Conservation (phyloP, 805 yeast genomes). For the Saturnispora galanensis region DNA sequence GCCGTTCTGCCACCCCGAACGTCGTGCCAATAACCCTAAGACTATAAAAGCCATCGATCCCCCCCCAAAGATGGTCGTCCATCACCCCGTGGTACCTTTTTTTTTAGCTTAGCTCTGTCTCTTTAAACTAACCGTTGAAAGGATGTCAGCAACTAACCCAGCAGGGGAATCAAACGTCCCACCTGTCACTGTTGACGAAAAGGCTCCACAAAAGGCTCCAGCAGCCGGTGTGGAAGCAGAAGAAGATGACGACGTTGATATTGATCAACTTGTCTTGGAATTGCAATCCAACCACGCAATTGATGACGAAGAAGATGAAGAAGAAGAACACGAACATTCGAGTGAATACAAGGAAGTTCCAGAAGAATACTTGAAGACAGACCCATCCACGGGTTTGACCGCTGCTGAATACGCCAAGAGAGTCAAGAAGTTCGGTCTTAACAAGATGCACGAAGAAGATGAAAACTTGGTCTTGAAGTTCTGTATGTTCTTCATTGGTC, state of each 20-base stretch:
- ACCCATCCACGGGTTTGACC: conserved; percentile 65
- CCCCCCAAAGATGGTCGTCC: too few species aligned
- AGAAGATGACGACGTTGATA: conserved; percentile 44
- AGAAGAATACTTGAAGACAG: conserved; percentile 76
- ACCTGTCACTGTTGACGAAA: conserved; percentile 27
- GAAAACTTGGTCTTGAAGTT: conserved; percentile 75
- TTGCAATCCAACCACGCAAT: conserved; percentile 58
- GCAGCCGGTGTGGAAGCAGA: conserved; percentile 24
- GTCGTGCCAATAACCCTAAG: too few species aligned
- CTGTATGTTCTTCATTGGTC: conserved; percentile 83
- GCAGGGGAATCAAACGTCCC: conserved; percentile 11
- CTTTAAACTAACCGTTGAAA: too few species aligned
- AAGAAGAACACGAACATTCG: conserved; percentile 36
- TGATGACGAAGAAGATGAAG: conserved; percentile 44
- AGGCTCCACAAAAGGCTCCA: conserved; percentile 50
- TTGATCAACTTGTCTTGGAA: conserved; percentile 66
- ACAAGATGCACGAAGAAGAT: conserved; percentile 84
- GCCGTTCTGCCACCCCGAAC: too few species aligned
- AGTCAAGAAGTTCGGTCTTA: conserved; percentile 83
- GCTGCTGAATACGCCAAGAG: conserved; percentile 70
- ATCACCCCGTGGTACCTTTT: too few species aligned
- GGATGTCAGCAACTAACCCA: neutral
- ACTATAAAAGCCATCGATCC: too few species aligned
- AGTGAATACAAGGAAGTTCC: conserved; percentile 70
- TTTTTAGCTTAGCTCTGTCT: too few species aligned